Conservation (phyloP, 192 early-diverging fungal species). For the Coemansia sp. region DNA sequence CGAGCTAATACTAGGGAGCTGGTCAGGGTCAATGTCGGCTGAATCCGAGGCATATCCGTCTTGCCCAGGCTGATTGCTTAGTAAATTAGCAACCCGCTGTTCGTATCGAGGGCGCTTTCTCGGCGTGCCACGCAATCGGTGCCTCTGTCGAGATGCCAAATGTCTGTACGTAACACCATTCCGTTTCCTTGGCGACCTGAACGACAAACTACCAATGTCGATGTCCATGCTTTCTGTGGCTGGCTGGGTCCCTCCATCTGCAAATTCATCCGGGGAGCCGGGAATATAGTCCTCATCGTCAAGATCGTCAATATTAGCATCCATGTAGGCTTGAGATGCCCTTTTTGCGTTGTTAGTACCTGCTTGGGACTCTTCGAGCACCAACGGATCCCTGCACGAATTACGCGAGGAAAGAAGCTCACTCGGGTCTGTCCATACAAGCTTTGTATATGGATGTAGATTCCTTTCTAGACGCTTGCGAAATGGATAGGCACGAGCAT, state of each 20-base stretch:
- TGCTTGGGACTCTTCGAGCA: slow-evolving; percentile 12
- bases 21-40: neutral
- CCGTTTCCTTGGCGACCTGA: slow-evolving; percentile 6
- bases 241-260: slow-evolving; percentile 15
- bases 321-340: neutral
- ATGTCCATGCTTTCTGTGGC: slow-evolving; percentile 1
- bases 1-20: slow-evolving; percentile 16
- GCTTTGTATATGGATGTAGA: slow-evolving; percentile 48
- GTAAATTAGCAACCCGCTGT: neutral
- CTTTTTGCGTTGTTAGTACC: neutral
- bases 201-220: neutral
- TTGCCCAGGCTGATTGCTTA: slow-evolving; percentile 1
- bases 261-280: slow-evolving; percentile 17
- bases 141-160: slow-evolving; percentile 21
- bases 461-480: slow-evolving; percentile 48
- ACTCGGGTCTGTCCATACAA: slow-evolving; percentile 44
- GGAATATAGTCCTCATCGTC: slow-evolving; percentile 50
- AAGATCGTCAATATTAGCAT: slow-evolving; percentile 29
- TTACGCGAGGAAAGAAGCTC: slow-evolving; percentile 12
- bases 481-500: slow-evolving; percentile 24
- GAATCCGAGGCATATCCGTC: neutral
- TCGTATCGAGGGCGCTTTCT: slow-evolving; percentile 2
- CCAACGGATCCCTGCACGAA: slow-evolving; percentile 10
- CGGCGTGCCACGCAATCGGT: neutral
- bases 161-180: slow-evolving; percentile 31